Evolutionary conservation across 2,329 filamentous ascomycete genomes (phyloP).

Genomic region (Calonectria naviculata): DNA sequence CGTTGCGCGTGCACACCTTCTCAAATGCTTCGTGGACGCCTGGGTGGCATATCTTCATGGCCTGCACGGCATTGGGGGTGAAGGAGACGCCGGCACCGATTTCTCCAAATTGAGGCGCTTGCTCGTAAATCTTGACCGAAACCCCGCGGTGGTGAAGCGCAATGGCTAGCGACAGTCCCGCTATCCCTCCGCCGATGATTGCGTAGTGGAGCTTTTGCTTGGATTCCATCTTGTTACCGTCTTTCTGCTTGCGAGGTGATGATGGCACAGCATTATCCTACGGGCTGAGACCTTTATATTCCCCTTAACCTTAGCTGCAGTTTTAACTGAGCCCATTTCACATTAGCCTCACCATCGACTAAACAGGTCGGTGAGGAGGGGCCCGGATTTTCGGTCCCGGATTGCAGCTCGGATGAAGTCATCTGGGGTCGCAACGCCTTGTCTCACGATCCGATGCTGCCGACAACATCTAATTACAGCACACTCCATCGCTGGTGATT

Average conservation of each 20-base stretch:
- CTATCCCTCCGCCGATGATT: conserved; percentile 64
- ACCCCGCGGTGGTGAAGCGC: conserved; percentile 56
- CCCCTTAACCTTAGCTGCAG: not conserved
- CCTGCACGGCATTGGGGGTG: conserved; percentile 61
- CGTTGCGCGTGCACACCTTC: conserved; percentile 38
- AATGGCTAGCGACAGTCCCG: conserved; percentile 59
- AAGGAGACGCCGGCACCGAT: conserved; percentile 64
- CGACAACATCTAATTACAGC: not conserved
- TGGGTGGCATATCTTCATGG: conserved; percentile 53
- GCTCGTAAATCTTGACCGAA: conserved; percentile 59
- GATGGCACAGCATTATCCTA: not conserved
- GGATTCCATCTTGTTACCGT: not conserved
- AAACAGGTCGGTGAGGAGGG: not conserved
- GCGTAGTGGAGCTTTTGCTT: conserved; percentile 47
- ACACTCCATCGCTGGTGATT: not conserved
- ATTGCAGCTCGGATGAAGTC: not conserved
- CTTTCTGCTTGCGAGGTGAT: not conserved
- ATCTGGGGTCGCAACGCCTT: not conserved
- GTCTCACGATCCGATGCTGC: not conserved
- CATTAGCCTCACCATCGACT: not conserved
- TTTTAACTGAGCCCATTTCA: not conserved
- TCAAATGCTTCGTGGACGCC: conserved; percentile 46
- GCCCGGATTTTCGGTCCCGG: not conserved
- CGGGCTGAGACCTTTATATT: not conserved
- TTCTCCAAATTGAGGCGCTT: conserved; percentile 53